A percentile compares a stretch with the other conserved stretches of the same genome.
These are phyloP conservation scores for Colletotrichum kahawae DNA, from an alignment of 2,329 filamentous ascomycete genomes.

Conservation along the genomic window DNA sequence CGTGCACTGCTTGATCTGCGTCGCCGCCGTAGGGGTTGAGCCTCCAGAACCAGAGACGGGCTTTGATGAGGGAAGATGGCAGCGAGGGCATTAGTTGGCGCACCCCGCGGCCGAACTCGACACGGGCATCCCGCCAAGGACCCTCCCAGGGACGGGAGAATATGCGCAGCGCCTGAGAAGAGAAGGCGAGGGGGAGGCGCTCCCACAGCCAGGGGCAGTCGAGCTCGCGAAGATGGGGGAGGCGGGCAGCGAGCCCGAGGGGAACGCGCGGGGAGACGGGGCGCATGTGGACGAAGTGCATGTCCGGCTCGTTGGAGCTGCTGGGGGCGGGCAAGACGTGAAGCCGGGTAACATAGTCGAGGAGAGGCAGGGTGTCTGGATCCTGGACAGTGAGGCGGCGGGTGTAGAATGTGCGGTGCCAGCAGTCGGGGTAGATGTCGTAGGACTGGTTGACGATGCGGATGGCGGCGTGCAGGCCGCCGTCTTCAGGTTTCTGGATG, in stretches of 20 bases:
- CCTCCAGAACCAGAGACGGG: not conserved
- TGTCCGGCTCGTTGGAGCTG: not conserved
- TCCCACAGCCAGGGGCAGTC: slow-evolving; percentile 27
- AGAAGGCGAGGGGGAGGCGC: slow-evolving; percentile 1
- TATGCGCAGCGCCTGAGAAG: not conserved
- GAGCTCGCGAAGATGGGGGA: slow-evolving; percentile 23
- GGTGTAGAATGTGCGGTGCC: slow-evolving; percentile 15
- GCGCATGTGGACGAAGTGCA: slow-evolving; percentile 7
- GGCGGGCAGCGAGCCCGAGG: slow-evolving; percentile 23
- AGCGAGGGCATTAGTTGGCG: not conserved
- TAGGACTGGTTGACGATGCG: not conserved
- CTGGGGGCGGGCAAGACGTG: not conserved
- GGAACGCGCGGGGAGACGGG: slow-evolving; percentile 25
- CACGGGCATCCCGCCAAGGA: not conserved
- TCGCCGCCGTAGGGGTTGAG: not conserved
- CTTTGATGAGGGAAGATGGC: not conserved
- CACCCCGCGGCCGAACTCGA: not conserved
- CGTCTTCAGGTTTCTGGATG: not conserved
- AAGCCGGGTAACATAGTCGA: slow-evolving; percentile 10
- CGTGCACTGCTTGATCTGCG: not conserved
- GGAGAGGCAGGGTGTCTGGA: slow-evolving; percentile 7
- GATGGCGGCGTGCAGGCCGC: not conserved
- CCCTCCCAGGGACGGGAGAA: not conserved
- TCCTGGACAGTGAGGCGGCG: slow-evolving; percentile 16
- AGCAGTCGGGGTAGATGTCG: slow-evolving; percentile 4